Base-by-base conservation (phyloP, 805 yeast species). In the Pichia rugopelliculosa region DNA sequence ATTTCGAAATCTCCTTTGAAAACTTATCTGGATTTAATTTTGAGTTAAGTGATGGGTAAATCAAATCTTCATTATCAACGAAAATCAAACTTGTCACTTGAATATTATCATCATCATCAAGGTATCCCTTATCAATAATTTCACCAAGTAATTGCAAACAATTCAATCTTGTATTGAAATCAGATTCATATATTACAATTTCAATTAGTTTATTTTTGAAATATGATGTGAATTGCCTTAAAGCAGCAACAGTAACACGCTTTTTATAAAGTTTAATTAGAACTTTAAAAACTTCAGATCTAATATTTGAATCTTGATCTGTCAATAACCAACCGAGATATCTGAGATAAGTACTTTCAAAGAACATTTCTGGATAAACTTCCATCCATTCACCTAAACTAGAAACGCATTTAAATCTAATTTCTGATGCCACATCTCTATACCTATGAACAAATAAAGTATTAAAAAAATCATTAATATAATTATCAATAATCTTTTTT, bases 271-370 rank as follows among this genome's bases (percentile, higher is more conserved):
- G 64, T 56, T 68, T 79, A 12, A 69, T 60, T 39, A 89, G 65
- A 4, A 75, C 72, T 54, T 72, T 77, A 23, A 84, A 59, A 2
- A 80, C 89, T 55, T 85, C 88, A 9, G 71, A 60, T 54, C 95
- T 73, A 1, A 87, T 95, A 3, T 60, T 52, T 11, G 75, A 63
- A 15, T 76, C 73, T 2, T 78, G 69, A 59, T 89, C 96, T n/a
- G 90, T 80, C 38, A 90, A 67, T 30, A 87, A 69, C 95, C 95
- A 85, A 5, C 96, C 96, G 58, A 85, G 74, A 62, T 85, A 87
- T 52, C 89, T 75, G 53, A 88, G 70, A 57, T 80, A 87, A 1
- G 81, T 69, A 12, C 83, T 80, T 51, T 79, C 84, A 53, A 84
- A 75, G 57, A 85, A 88, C 46, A 72, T 67, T 48, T 84, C 89